Base-by-base conservation (phyloP, 2,329 filamentous ascomycete genomes). In the Pseudogymnoascus sp. region DNA sequence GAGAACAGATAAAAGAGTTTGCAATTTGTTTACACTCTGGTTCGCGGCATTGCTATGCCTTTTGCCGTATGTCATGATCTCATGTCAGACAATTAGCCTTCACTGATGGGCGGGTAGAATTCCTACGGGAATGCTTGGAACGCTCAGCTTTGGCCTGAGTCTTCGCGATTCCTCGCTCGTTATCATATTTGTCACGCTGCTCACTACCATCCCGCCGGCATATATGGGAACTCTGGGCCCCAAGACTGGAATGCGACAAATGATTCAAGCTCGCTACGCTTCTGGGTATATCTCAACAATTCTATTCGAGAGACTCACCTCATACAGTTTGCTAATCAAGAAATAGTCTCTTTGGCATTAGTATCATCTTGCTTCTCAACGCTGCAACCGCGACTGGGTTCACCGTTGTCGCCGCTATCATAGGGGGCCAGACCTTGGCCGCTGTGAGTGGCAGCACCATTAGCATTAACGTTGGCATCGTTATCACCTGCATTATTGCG, bases 321-420 rank as follows among this genome's bases (percentile, higher is more conserved):
- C 19, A 19, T 17, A 19, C n/a, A 31, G 15, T 37, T 60, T 23
- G 62, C 67, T 66, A 65, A 65, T 60, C 61, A 7, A 17, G 2
- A n/a, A n/a, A 10, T 35, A 79, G 80, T 17, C 78, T 80, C 42
- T 86, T 85, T 69, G 74, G 83, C 19, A 82, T 86, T 35, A 82
- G 80, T 0, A 70, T 88, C n/a, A 80, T 84, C 1, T 81, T 87
- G 2, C 70, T 88, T 9, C 76, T 88, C 64, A 88, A 88, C 68
- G 76, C 88, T 23, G 84, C 83, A 13, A 87, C 84, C 0, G 75
- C 87, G 2, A 82, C 80, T 3, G 84, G 84, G n/a, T 88, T 88
- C 75, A 82, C 80, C 60, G 79, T 88, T 68, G 81, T 88, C 68
- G 83, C 82, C 66, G 82, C 78, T 65, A 82, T 88, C 56, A 77